Evolutionary conservation across 495 filamentous ascomycete species (phyloP).

Genomic region (Penicillium egyptiacum): DNA sequence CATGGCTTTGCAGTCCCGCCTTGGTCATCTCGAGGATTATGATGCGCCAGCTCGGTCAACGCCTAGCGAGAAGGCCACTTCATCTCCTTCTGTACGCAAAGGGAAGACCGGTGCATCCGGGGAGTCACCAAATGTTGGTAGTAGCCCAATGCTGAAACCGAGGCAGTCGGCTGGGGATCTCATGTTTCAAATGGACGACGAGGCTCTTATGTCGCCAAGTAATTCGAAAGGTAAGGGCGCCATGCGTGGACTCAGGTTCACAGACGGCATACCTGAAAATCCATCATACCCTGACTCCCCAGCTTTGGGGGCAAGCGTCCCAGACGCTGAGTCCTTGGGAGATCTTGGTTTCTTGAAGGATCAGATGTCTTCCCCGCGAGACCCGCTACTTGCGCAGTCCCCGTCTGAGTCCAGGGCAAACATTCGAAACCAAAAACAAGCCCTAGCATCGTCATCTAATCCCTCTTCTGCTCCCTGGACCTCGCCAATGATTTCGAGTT

Average conservation of each 20-base stretch:
- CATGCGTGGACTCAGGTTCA: constrained; percentile 25
- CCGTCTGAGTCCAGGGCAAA: constrained; percentile 32
- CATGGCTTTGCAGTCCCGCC: constrained; percentile 56
- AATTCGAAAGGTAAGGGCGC: constrained; percentile 36
- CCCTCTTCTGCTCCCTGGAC: constrained; percentile 57
- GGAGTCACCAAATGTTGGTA: constrained; percentile 43
- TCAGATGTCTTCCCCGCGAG: constrained; percentile 35
- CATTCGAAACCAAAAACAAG: constrained; percentile 25
- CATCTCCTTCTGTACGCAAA: constrained; percentile 57
- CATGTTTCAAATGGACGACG: constrained; percentile 96
- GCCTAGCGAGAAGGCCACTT: constrained; percentile 49
- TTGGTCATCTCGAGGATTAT: constrained; percentile 59
- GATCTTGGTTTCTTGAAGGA: constrained; percentile 35
- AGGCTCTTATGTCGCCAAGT: constrained; percentile 40
- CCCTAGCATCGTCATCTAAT: constrained; percentile 15
- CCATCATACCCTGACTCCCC: constrained; percentile 32
- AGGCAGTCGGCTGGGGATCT: constrained; percentile 70
- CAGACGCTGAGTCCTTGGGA: constrained; percentile 32
- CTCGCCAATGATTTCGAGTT: constrained; percentile 49
- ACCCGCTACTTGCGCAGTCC: constrained; percentile 26
- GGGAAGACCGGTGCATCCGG: constrained; percentile 46
- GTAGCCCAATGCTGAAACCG: constrained; percentile 60
- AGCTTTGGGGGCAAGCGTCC: constrained; percentile 30
- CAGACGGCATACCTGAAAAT: constrained; percentile 16
- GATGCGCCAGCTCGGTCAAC: constrained; percentile 43